These are phyloP conservation scores for Haematococcus lacustris DNA, from an alignment of 139 green algal species.

Conservation along the genomic window DNA sequence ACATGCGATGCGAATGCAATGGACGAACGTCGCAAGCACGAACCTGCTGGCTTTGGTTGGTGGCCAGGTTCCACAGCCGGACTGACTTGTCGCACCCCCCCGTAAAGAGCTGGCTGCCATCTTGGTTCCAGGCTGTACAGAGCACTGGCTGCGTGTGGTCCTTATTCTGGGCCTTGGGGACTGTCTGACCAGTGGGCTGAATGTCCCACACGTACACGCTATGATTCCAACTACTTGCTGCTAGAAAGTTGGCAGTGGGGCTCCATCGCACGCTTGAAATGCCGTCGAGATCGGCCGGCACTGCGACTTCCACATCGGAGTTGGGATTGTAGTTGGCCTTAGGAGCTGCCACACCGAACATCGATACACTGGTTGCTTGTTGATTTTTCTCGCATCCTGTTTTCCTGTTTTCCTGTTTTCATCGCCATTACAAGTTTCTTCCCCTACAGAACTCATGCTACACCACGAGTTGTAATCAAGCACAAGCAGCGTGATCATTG, in stretches of 20 bases:
- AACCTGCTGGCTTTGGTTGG: constrained; percentile 65
- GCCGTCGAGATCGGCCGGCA: constrained; percentile 54
- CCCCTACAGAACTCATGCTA: too few species aligned
- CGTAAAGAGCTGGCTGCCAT: constrained; percentile 61
- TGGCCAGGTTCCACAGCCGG: constrained; percentile 87
- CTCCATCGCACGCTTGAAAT: constrained; percentile 84
- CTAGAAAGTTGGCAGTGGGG: constrained; percentile 71
- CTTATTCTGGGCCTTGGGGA: constrained; percentile 70
- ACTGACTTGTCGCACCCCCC: constrained; percentile 83
- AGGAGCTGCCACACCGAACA: constrained; percentile 31
- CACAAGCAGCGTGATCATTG: too few species aligned
- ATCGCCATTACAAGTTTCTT: too few species aligned
- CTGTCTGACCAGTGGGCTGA: constrained; percentile 45
- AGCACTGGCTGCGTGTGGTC: constrained; percentile 74
- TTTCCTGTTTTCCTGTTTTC: too few species aligned
- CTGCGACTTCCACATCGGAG: constrained; percentile 68
- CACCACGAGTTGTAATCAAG: too few species aligned
- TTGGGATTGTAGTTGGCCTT: constrained; percentile 60
- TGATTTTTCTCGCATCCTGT: too few species aligned
- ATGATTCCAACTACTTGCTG: constrained; percentile 85
- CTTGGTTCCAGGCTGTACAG: constrained; percentile 75
- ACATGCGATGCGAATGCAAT: too few species aligned
- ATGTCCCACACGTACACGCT: constrained; percentile 53
- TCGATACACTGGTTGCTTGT: too few species aligned
- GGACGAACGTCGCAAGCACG: too few species aligned